These are phyloP conservation scores for Aplosporella prunicola DNA, from an alignment of 2,329 filamentous ascomycete species.

Conservation along the genomic window DNA sequence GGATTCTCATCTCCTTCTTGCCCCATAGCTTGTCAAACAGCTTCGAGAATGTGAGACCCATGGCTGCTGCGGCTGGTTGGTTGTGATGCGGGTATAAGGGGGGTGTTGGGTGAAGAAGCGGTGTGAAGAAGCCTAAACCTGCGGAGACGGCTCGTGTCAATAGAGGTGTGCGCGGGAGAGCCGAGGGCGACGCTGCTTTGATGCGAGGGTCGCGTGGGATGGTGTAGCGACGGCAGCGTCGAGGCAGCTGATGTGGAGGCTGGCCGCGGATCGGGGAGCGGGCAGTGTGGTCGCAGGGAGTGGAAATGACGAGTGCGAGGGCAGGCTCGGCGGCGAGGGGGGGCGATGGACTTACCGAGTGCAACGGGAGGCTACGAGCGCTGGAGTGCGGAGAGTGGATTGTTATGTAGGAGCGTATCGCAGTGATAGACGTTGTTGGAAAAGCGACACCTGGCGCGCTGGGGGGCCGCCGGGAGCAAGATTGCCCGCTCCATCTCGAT, in stretches of 20 bases:
- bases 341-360: slow-evolving; percentile 7
- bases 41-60: slow-evolving; percentile 91
- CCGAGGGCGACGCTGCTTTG: background rate
- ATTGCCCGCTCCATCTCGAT: too few relatives aligned
- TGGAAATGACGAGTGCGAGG: too few relatives aligned
- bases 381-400: slow-evolving; percentile 8
- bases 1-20: slow-evolving; percentile 96
- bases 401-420: slow-evolving; percentile 9
- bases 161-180: slow-evolving; percentile 1
- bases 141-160: background rate
- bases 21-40: slow-evolving; percentile 98
- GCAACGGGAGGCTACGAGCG: background rate
- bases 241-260: slow-evolving; percentile 6
- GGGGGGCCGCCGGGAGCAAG: too few relatives aligned
- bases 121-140: slow-evolving; percentile 8
- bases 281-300: background rate
- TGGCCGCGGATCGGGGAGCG: slow-evolving; percentile 2
- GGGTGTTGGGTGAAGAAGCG: slow-evolving; percentile 6
- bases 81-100: slow-evolving; percentile 7
- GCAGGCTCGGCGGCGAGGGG: too few relatives aligned
- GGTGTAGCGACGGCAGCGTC: slow-evolving; percentile 4
- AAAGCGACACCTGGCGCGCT: too few relatives aligned
- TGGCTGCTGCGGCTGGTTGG: slow-evolving; percentile 46
- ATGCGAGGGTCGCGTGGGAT: slow-evolving; percentile 5
- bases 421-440: slow-evolving; percentile 11